Conservation (phyloP, 495 filamentous ascomycete species). For the Hyaloscypha variabilis region DNA sequence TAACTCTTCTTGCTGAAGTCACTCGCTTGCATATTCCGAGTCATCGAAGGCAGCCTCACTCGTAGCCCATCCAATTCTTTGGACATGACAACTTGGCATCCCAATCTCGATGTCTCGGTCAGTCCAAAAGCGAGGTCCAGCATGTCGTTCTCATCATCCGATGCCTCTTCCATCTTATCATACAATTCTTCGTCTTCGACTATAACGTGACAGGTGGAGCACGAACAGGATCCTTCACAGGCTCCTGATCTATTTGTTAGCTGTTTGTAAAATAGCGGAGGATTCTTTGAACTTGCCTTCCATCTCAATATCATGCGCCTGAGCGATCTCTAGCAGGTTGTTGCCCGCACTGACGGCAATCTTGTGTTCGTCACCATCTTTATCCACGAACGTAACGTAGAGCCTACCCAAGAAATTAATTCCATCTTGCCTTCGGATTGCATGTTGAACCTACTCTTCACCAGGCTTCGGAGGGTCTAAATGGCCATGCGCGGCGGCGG, state of each 20-base stretch:
- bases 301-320: conserved; percentile 95
- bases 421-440: neutral
- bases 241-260: conserved; percentile 56
- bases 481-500: conserved; percentile 70
- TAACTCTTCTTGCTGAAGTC: conserved; percentile 68
- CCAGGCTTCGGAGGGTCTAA: conserved; percentile 83
- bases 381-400: conserved; percentile 91
- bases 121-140: conserved; percentile 93
- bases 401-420: conserved; percentile 58
- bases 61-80: conserved; percentile 85
- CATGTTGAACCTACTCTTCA: conserved; percentile 72
- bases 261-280: neutral
- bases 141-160: conserved; percentile 99
- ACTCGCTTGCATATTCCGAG: conserved; percentile 91
- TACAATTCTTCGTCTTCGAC: conserved; percentile 82
- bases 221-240: conserved; percentile 94
- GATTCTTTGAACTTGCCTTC: conserved; percentile 60
- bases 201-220: conserved; percentile 97
- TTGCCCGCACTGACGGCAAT: conserved; percentile 83
- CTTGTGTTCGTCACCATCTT: conserved; percentile 75
- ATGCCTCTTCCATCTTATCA: conserved; percentile 89
- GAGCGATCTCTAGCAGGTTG: conserved; percentile 92
- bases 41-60: conserved; percentile 88
- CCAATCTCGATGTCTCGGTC: conserved; percentile 93
- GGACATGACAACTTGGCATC: conserved; percentile 91